Conservation (phyloP, 176 grass and related monocot species). For the Dendrocalamus sinicus region DNA sequence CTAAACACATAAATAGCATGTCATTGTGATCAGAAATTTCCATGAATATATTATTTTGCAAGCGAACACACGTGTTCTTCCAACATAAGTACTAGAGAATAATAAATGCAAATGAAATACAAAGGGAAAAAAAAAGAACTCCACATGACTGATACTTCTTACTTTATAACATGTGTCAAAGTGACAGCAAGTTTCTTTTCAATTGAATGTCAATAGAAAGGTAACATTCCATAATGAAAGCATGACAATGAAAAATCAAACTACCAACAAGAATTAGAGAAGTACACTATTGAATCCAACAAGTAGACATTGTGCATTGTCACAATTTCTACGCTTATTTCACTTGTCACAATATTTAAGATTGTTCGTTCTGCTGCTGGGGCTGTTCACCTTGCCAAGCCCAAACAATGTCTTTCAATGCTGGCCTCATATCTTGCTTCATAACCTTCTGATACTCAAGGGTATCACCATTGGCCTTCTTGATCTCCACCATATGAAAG, state of each 20-base stretch:
- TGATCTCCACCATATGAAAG: slow-evolving; percentile 91
- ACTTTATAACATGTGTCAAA: neutral
- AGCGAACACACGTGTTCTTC: neutral
- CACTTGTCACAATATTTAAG: neutral
- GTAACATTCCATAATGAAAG: too few relatives aligned
- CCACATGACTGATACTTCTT: neutral
- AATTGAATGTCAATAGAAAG: neutral
- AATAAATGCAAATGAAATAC: neutral
- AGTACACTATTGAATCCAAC: slow-evolving; percentile 17
- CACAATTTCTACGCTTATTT: neutral
- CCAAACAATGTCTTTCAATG: slow-evolving; percentile 89
- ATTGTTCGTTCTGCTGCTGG: slow-evolving; percentile 2
- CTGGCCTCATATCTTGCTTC: slow-evolving; percentile 68
- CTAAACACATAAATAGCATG: neutral
- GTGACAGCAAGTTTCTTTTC: neutral
- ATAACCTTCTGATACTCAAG: slow-evolving; percentile 75
- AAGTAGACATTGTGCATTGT: neutral
- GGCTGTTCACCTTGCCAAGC: slow-evolving; percentile 78
- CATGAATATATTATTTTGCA: neutral
- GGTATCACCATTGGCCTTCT: slow-evolving; percentile 71
- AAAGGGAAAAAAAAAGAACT: neutral
- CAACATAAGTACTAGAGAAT: neutral
- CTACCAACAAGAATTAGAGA: slow-evolving; percentile 5
- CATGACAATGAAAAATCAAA: slow-evolving; percentile 21
- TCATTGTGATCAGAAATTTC: neutral